Percentiles rank a stretch among this genome's conserved stretches.
Evolutionary conservation across 257 asterid genomes (phyloP).

Genomic region (Asclepias syriaca): DNA sequence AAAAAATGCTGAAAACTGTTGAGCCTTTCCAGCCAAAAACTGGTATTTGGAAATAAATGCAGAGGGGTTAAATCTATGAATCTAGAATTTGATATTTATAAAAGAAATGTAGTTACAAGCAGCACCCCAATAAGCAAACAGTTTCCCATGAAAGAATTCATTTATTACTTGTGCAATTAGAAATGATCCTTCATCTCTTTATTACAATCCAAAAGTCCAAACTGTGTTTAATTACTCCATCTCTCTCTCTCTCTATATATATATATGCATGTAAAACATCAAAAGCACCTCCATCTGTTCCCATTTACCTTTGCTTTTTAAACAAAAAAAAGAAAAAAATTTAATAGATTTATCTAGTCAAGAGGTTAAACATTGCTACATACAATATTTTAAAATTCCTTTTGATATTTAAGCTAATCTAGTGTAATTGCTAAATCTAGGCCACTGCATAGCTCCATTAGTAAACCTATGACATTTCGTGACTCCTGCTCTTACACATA

Average conservation of each 20-base stretch:
- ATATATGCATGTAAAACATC: not conserved
- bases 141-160: too few relatives aligned
- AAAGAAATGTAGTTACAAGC: not conserved
- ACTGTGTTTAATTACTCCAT: not conserved
- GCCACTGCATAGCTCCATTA: not conserved
- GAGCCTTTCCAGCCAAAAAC: conserved; percentile 9
- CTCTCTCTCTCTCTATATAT: too few relatives aligned
- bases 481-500: not conserved
- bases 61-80: not conserved
- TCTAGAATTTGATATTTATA: not conserved
- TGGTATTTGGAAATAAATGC: conserved; percentile 9
- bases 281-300: not conserved
- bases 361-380: not conserved
- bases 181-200: not conserved
- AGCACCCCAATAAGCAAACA: not conserved
- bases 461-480: not conserved
- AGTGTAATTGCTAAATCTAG: not conserved
- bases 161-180: not conserved
- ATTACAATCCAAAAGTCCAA: not conserved
- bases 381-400: not conserved
- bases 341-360: too few relatives aligned
- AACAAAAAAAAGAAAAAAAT: not conserved
- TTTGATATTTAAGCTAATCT: not conserved
- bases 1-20: conserved; percentile 14
- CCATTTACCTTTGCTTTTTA: not conserved